Percentiles rank a stretch among this genome's conserved stretches.
Conservation (phyloP, 768 basidiomycete species). For the Auricularia auricula-judae region DNA sequence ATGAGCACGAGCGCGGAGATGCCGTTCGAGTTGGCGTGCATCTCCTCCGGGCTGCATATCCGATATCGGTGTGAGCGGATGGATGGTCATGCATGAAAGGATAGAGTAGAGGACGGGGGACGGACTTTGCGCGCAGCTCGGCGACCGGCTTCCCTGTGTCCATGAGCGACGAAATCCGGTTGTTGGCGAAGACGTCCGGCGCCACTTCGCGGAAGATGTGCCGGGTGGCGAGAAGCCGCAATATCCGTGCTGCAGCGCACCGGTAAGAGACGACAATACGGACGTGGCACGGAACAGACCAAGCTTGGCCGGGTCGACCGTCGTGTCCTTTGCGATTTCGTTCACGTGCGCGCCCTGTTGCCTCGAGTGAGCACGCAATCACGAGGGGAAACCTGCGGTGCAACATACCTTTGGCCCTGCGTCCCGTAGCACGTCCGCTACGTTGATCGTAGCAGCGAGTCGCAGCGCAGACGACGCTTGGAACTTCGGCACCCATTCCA, state of each 20-base stretch:
- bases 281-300: constrained; percentile 12
- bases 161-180: constrained; percentile 14
- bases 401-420: constrained; percentile 24
- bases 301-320: constrained; percentile 21
- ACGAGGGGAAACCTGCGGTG: constrained; percentile 12
- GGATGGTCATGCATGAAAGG: neutral
- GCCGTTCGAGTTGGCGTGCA: constrained; percentile 14
- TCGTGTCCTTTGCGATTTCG: constrained; percentile 25
- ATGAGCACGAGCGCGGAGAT: constrained; percentile 14
- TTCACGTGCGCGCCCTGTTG: constrained; percentile 19
- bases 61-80: constrained; percentile 5
- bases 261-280: neutral
- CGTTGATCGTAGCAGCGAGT: constrained; percentile 20
- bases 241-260: constrained; percentile 13
- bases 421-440: constrained; percentile 31
- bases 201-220: constrained; percentile 22
- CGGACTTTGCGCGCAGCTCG: neutral
- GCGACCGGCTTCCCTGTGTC: constrained; percentile 10
- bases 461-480: constrained; percentile 15
- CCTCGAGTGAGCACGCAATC: constrained; percentile 4
- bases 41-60: constrained; percentile 7
- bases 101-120: neutral
- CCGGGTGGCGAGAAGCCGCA: constrained; percentile 18
- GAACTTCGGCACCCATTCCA: constrained; percentile 6
- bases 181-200: constrained; percentile 21